Percentiles rank a stretch among this genome's conserved stretches.
Evolutionary conservation across 2,329 filamentous ascomycete genomes (phyloP).

Genomic region (Furcasterigmium sp.): DNA sequence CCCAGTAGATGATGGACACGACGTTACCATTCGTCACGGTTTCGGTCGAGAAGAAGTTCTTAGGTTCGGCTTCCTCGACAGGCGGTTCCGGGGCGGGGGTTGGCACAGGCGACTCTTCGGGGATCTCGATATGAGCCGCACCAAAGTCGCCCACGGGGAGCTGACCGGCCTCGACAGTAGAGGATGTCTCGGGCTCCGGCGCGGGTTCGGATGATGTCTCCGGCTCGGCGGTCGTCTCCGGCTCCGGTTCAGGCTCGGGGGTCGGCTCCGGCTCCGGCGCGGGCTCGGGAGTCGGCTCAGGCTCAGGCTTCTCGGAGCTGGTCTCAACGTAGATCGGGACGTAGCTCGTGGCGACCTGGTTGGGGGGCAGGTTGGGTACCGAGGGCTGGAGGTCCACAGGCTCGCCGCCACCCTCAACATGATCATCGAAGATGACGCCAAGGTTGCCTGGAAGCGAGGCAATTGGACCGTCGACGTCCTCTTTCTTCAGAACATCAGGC

Average conservation of each 20-base stretch:
- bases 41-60: constrained; percentile 41
- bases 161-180: constrained; percentile 1
- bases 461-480: constrained; percentile 54
- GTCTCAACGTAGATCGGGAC: not conserved
- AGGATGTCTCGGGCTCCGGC: not conserved
- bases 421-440: constrained; percentile 29
- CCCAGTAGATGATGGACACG: constrained; percentile 53
- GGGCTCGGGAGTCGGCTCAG: not conserved
- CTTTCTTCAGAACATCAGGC: constrained; percentile 47
- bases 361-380: constrained; percentile 1
- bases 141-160: not conserved
- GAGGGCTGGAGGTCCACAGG: not conserved
- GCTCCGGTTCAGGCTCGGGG: constrained; percentile 2
- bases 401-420: constrained; percentile 9
- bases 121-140: not conserved
- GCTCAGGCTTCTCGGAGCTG: not conserved
- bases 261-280: not conserved
- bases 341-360: not conserved
- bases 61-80: constrained; percentile 28
- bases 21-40: constrained; percentile 43
- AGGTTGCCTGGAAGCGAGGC: constrained; percentile 62
- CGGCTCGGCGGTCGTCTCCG: constrained; percentile 1
- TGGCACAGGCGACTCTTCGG: constrained; percentile 8
- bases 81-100: constrained; percentile 20
- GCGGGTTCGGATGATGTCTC: too few species aligned